Percentiles rank a stretch among this genome's conserved stretches.
These are phyloP conservation scores for Candida hungchunana DNA, from an alignment of 805 yeast species.

Conservation along the genomic window DNA sequence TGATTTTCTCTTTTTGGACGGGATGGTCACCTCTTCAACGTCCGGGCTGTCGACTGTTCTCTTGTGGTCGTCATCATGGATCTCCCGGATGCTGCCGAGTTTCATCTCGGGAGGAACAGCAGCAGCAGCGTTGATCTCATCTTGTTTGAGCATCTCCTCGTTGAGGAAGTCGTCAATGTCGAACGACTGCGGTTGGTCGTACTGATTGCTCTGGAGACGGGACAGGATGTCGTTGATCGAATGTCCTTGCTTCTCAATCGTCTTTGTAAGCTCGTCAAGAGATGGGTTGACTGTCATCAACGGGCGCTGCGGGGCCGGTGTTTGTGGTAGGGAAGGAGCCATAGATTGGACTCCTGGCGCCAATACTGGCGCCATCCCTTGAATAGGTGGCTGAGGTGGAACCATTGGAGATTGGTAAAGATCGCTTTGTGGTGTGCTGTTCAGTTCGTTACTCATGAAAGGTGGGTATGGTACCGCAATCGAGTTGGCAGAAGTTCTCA, in stretches of 20 bases:
- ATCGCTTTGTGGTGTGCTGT: background rate
- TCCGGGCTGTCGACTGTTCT: constrained; percentile 30
- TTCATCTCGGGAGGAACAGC: background rate
- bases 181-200: constrained; percentile 15
- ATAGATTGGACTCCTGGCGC: constrained; percentile 5
- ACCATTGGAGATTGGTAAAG: background rate
- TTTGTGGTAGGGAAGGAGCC: background rate
- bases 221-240: constrained; percentile 25
- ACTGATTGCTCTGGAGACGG: constrained; percentile 14
- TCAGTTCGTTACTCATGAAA: background rate
- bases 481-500: constrained; percentile 15
- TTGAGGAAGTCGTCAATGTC: constrained; percentile 25
- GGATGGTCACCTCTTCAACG: constrained; percentile 11
- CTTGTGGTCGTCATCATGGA: constrained; percentile 80
- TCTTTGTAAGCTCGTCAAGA: constrained; percentile 18
- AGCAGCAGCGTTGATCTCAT: background rate
- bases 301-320: background rate
- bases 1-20: constrained; percentile 12
- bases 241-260: constrained; percentile 26
- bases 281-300: constrained; percentile 8
- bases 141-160: constrained; percentile 9
- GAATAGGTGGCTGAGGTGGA: background rate
- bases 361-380: background rate
- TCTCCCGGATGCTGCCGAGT: constrained; percentile 30
- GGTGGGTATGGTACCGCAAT: constrained; percentile 1